These are phyloP conservation scores for Sporothrix schenckii DNA, from an alignment of 2,329 filamentous ascomycete genomes.

Conservation along the genomic window DNA sequence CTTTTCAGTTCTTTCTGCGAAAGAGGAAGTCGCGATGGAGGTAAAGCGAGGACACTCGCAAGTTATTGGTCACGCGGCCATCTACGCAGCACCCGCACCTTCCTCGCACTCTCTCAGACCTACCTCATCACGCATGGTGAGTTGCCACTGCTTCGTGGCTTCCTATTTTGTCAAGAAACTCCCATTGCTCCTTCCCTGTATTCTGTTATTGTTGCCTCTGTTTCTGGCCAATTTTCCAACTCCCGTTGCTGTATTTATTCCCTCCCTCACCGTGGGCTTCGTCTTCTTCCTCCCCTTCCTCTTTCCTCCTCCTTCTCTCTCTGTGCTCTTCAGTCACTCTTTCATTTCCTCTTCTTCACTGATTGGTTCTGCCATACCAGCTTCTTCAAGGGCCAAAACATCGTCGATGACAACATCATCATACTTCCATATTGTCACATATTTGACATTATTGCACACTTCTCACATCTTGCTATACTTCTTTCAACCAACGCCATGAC, in stretches of 20 bases:
- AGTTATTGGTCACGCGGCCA: background rate
- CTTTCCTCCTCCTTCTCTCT: background rate
- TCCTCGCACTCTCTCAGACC: background rate
- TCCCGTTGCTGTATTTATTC: background rate
- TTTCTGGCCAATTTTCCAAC: background rate
- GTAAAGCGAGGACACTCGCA: no score
- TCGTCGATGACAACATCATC: background rate
- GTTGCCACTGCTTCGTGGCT: background rate
- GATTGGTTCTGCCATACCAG: background rate
- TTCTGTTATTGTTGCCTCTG: background rate
- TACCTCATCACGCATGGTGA: background rate
- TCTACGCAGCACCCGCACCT: background rate
- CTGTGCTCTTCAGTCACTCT: background rate
- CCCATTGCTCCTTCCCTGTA: conserved; percentile 1
- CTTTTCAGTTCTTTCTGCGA: background rate
- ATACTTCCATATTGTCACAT: background rate
- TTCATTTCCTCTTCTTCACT: background rate
- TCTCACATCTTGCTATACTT: background rate
- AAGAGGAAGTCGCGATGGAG: conserved; percentile 5
- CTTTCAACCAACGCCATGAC: background rate
- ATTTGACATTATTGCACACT: background rate
- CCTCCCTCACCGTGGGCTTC: background rate
- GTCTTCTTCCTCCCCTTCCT: background rate
- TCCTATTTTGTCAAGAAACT: background rate
- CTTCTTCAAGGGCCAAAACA: background rate